Base-by-base conservation (phyloP, 371 early-diverging fungal species). In the Mortierella sp. region DNA sequence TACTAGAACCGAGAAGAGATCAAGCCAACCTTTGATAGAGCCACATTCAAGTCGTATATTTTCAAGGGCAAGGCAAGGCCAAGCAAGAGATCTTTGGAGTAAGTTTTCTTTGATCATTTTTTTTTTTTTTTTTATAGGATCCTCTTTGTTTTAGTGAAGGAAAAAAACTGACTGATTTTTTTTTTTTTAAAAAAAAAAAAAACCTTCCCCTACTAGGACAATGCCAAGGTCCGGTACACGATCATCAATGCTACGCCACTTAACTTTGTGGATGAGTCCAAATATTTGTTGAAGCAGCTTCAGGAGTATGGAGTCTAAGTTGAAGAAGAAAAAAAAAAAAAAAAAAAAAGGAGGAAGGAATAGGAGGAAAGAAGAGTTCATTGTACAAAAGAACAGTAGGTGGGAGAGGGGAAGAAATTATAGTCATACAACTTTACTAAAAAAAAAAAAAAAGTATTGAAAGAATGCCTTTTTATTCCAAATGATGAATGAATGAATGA, bases 61-160 rank as follows among this genome's bases (percentile, higher is more conserved):
- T 88, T 97, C 79, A 89, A 92, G 62, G 86, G 91, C 69, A 85
- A 91, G 86, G 91, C 69, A 85, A 91, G 57, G 96, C 93, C 45
- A 96, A 95, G 80, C 83, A 84, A 55, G 97, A 98, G 72, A 87
- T 81, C 23, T 98, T 86, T 72, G 92, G 95, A 72, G 95, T 93
- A 85, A 79, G 87, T 67, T 19, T 29, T 37, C 4, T 5, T 16
- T 44, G 2, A 19, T 30, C 18, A 50, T n/a, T 28, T 6, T 28
- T 50, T 26, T n/a, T 4, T 50, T 4, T 9, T 18, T 43, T 7
- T 44, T 25, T 37, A 37, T 37, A 9, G 37, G 37, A 5, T 37
- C 9, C 3, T 37, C 9, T 37, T 37, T 37, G 37, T 37, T 9
- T 5, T 9, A 9, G 37, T 9, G 9, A 37, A 37, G 37, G 37